Evolutionary conservation across 2,329 filamentous ascomycete species (phyloP).

Genomic region (Sphaceloma murrayae): DNA sequence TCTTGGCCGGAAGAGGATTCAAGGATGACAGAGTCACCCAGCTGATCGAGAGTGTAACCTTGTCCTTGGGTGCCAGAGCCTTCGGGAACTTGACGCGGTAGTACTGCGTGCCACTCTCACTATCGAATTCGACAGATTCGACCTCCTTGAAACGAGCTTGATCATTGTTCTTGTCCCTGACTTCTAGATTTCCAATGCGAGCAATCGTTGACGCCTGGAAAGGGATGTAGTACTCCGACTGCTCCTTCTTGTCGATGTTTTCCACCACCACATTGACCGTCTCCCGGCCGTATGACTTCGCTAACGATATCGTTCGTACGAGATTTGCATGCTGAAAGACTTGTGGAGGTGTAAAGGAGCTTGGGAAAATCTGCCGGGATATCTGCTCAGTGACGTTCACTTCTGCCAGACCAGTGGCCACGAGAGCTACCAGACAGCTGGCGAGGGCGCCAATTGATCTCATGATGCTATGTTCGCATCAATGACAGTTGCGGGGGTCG

Average conservation of each 20-base stretch:
- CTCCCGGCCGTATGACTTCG: constrained; percentile 86
- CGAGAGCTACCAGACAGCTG: constrained; percentile 44
- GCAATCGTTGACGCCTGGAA: constrained; percentile 69
- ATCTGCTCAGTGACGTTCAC: constrained; percentile 51
- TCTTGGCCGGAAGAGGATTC: constrained; percentile 66
- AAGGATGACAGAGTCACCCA: constrained; percentile 76
- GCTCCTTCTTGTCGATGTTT: constrained; percentile 68
- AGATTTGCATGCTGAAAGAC: constrained; percentile 92
- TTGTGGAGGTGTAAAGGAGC: constrained; percentile 68
- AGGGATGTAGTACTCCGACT: constrained; percentile 84
- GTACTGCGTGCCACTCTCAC: constrained; percentile 50
- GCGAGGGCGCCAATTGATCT: constrained; percentile 31
- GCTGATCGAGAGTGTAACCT: constrained; percentile 79
- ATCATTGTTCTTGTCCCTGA: constrained; percentile 79
- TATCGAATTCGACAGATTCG: constrained; percentile 53
- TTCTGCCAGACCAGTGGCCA: constrained; percentile 48
- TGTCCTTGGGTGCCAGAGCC: constrained; percentile 63
- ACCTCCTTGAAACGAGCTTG: constrained; percentile 55
- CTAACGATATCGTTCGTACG: constrained; percentile 79
- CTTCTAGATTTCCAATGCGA: constrained; percentile 76
- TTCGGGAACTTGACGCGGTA: constrained; percentile 71
- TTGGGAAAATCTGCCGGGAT: constrained; percentile 40
- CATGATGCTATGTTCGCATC: constrained; percentile 27
- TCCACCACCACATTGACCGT: constrained; percentile 89
- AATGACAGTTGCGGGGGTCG: constrained; percentile 1